Conservation (phyloP, 345 rosid genomes). For the Ceriops decandra region DNA sequence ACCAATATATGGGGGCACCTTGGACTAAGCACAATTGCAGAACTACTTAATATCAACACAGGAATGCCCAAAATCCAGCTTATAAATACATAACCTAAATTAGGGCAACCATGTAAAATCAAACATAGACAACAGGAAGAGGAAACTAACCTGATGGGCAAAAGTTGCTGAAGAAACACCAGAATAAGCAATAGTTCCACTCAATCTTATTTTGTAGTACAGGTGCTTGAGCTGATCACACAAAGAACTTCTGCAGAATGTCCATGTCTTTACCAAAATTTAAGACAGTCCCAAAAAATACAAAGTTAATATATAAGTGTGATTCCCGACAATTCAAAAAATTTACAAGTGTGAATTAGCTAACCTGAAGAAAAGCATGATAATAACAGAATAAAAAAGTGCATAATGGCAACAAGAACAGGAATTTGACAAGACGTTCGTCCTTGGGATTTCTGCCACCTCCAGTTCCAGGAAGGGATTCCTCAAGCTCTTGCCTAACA, state of each 20-base stretch:
- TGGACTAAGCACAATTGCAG: slow-evolving; percentile 40
- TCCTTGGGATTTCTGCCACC: slow-evolving; percentile 76
- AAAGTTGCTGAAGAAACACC: slow-evolving; percentile 55
- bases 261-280: slow-evolving; percentile 48
- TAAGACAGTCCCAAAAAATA: not conserved
- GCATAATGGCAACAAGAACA: slow-evolving; percentile 68
- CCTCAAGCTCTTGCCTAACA: slow-evolving; percentile 64
- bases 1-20: slow-evolving; percentile 65
- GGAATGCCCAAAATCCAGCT: not conserved
- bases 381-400: slow-evolving; percentile 48
- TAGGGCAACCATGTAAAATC: not conserved
- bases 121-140: slow-evolving; percentile 9
- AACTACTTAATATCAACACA: slow-evolving; percentile 36
- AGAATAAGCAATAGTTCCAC: slow-evolving; percentile 52
- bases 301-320: not conserved
- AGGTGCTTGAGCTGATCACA: slow-evolving; percentile 60
- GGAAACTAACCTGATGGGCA: slow-evolving; percentile 44
- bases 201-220: slow-evolving; percentile 51
- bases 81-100: not conserved
- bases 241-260: slow-evolving; percentile 53
- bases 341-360: not conserved
- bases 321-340: not conserved
- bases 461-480: slow-evolving; percentile 88
- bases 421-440: slow-evolving; percentile 56
- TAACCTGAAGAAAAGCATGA: slow-evolving; percentile 53